Evolutionary conservation across 2,329 filamentous ascomycete genomes (phyloP).

Genomic region (Botryosphaeria dothidea): DNA sequence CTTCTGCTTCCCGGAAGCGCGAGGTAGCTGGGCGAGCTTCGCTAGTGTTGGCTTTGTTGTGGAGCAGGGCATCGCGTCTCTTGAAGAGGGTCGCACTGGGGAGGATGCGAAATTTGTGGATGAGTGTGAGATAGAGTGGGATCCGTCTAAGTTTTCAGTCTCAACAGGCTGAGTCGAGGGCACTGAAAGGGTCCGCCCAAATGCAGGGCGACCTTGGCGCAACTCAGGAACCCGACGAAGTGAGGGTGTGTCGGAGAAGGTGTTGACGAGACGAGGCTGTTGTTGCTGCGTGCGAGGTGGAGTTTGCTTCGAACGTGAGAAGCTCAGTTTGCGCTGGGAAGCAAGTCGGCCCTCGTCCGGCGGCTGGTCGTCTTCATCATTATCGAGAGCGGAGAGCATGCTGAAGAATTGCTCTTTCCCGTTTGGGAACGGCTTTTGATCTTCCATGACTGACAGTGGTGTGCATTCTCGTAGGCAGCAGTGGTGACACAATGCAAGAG

Average conservation of each 20-base stretch:
- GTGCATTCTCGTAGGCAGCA: background rate
- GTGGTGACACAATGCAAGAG: too few species aligned
- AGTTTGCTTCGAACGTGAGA: background rate
- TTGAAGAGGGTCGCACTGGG: background rate
- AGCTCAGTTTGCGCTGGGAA: constrained; percentile 23
- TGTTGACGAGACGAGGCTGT: background rate
- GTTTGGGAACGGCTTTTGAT: background rate
- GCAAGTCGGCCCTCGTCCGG: constrained; percentile 25
- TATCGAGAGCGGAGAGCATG: constrained; percentile 24
- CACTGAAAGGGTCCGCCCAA: background rate
- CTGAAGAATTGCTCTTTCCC: constrained; percentile 27
- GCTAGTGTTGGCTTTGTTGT: background rate
- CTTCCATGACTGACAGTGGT: background rate
- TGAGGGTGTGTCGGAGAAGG: background rate
- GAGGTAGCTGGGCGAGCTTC: constrained; percentile 24
- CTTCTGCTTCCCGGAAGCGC: constrained; percentile 33
- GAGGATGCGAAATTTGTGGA: background rate
- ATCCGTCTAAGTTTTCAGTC: background rate
- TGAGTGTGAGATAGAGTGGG: background rate
- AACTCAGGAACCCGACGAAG: background rate
- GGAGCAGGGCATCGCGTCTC: background rate
- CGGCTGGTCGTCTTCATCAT: constrained; percentile 23
- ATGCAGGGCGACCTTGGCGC: background rate
- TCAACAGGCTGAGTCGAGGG: background rate
- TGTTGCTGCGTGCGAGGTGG: background rate